Evolutionary conservation across 768 basidiomycete genomes (phyloP).

Genomic region (Suillus fuscotomentosus): DNA sequence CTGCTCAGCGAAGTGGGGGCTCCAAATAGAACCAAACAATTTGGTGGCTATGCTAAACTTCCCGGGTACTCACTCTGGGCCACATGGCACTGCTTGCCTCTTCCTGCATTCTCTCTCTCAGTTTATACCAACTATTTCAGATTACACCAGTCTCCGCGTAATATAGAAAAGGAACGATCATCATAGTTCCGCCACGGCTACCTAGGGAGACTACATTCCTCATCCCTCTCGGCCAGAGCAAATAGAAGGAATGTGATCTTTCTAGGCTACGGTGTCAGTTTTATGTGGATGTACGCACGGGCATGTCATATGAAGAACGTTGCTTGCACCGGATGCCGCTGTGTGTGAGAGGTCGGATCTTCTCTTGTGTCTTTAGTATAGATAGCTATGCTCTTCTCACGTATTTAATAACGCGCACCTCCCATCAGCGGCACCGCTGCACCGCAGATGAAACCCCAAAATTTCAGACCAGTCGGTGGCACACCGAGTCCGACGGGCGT

Average conservation of each 20-base stretch:
- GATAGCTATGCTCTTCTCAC: not conserved
- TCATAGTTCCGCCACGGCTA: not conserved
- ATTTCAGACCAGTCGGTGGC: not conserved
- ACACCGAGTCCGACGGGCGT: not conserved
- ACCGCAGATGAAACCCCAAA: not conserved
- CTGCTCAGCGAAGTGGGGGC: not conserved
- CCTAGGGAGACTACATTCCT: not conserved
- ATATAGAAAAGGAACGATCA: not conserved
- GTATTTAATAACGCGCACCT: not conserved
- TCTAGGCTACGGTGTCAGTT: not conserved
- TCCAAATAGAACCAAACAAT: slow-evolving; percentile 4
- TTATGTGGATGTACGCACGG: not conserved
- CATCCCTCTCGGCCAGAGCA: not conserved
- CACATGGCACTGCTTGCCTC: not conserved
- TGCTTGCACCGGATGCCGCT: not conserved
- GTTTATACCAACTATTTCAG: not conserved
- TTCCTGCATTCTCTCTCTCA: not conserved
- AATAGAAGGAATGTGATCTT: not conserved
- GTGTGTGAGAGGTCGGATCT: not conserved
- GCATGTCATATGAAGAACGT: not conserved
- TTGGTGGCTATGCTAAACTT: not conserved
- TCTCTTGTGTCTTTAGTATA: not conserved
- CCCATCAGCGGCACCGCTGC: not conserved
- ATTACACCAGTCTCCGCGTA: not conserved
- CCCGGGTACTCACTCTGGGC: not conserved